Evolutionary conservation across 805 yeast genomes (phyloP), one percentile per base, ranked within the genome.

Genomic region (Candida pseudoglaebosa): DNA sequence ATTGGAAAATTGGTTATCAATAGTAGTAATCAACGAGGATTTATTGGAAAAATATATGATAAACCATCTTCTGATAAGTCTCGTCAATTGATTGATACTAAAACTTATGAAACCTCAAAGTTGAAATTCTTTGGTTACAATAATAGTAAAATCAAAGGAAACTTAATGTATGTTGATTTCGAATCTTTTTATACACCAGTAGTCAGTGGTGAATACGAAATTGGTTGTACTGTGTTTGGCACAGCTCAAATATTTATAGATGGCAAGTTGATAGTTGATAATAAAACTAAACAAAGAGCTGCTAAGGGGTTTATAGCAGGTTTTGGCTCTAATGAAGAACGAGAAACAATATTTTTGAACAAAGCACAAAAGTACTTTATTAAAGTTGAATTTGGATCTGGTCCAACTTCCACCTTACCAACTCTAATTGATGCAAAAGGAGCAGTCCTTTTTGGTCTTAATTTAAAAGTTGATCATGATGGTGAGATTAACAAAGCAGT

Each of bases 211-310:
- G 66, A 55, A 9, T 79, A 72, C 48, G 73, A 69, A 38, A 70
- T 80, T 47, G 82, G 83, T 28, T 51, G 71, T 35, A 54, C 73
- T 18, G 73, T 70, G 20, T 49, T 60, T 38, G 85, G 85, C 20
- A 75, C 82, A 26, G 82, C 78, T 17, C 68, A 69, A 49, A 47
- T 80, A 24, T 80, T 64, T 46, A 56, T 79, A 34, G 67, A 80
- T 47, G 82, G 57, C 42, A 48, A 71, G 48, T 58, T 77, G 43
- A 61, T 80, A 30, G 72, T 77, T 32, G 83, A 80, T 53, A 78
- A 79, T 59, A 70, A 66, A 48, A 72, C 77, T 31, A 53, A 66
- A 20, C 84, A 80, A 60, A 57, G 44, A 5, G 53, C 48, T 17
- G 84, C 83, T 12, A 51, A 56, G 14, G 56, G 71, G 2, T 78